A percentile compares a stretch with the other conserved stretches of the same genome.
Conservation (phyloP, 2,329 filamentous ascomycete genomes). For the Aureobasidium sp. region DNA sequence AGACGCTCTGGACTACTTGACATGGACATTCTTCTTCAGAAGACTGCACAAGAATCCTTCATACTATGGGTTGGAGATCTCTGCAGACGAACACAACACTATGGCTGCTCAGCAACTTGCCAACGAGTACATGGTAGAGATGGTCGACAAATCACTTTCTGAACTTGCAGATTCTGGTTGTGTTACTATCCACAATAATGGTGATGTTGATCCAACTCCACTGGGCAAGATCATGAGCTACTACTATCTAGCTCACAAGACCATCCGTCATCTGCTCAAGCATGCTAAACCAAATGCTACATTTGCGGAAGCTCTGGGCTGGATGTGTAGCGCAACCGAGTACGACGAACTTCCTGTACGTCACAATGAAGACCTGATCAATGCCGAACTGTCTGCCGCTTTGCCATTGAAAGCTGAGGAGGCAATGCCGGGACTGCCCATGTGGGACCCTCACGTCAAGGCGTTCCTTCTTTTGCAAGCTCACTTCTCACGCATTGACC, state of each 20-base stretch:
- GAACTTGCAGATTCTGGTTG: constrained; percentile 82
- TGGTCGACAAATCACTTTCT: constrained; percentile 78
- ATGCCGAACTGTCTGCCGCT: constrained; percentile 77
- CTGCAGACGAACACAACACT: constrained; percentile 84
- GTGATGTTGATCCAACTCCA: constrained; percentile 81
- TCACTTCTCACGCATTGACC: constrained; percentile 84
- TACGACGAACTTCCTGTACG: constrained; percentile 97
- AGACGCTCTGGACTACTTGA: constrained; percentile 93
- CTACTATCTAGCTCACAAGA: constrained; percentile 93
- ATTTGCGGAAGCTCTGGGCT: constrained; percentile 76
- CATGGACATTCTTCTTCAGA: constrained; percentile 99
- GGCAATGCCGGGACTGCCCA: constrained; percentile 58
- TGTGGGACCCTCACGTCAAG: constrained; percentile 99
- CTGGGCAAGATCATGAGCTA: constrained; percentile 99
- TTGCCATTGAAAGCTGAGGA: constrained; percentile 61
- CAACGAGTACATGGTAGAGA: constrained; percentile 88
- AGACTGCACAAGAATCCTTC: constrained; percentile 96
- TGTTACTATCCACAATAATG: constrained; percentile 73
- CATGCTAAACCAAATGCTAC: constrained; percentile 68
- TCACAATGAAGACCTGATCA: constrained; percentile 97
- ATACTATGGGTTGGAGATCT: constrained; percentile 93
- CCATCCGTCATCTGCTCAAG: constrained; percentile 74
- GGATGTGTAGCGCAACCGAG: constrained; percentile 90
- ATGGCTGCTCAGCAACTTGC: constrained; percentile 77
- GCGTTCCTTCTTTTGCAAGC: constrained; percentile 89